Base-by-base conservation (phyloP, 495 filamentous ascomycete genomes). In the Xylaria venustula region DNA sequence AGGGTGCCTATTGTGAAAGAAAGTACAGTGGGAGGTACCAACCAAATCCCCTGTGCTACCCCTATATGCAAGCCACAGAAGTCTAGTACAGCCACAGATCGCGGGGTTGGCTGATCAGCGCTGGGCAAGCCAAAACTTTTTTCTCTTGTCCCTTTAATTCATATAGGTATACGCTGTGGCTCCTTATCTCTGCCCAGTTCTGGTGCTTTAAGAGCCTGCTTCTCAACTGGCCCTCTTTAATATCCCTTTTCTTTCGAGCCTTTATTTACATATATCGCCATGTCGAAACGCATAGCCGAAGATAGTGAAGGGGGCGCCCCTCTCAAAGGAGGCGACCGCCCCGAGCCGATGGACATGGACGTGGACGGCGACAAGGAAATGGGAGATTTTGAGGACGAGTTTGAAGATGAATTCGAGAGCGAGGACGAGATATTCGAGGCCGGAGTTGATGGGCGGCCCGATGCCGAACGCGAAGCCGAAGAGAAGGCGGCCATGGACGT, bases 391-490 rank as follows among this genome's bases (percentile, higher is more conserved):
- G 93, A 97, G 73, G 93, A 98, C 75, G 90, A 97, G 64, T 98
- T 88, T 62, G 93, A 96, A 74, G 93, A 97, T 67, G 93, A 98
- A 68, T 98, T 91, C 68, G 93, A 97, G 79, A 96, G 91, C 67
- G 93, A 97, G 65, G 92, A 97, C 70, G 93, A 98, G 76, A 89
- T 98, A 47, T 73, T 97, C 52, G 94, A 97, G 77, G 93, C 93
- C 26, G 94, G 92, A 53, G 91, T 95, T 15, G 93, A 98, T 64
- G 94, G 93, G 17, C 80, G 90, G 64, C 92, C 92, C 23, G 92
- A 96, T 75, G 90, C 86, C n/a, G 93, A 97, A 76, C 82, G 92
- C 42, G 91, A 97, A 67, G 90, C 89, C 17, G 92, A 96, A 67
- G 90, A 92, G 71, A 79, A 79, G 83, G 89, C 87, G 64, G 85